Percentiles rank a stretch among this genome's conserved stretches.
These are phyloP conservation scores for Purshia tridentata DNA, from an alignment of 306 rosid genomes.

Conservation along the genomic window DNA sequence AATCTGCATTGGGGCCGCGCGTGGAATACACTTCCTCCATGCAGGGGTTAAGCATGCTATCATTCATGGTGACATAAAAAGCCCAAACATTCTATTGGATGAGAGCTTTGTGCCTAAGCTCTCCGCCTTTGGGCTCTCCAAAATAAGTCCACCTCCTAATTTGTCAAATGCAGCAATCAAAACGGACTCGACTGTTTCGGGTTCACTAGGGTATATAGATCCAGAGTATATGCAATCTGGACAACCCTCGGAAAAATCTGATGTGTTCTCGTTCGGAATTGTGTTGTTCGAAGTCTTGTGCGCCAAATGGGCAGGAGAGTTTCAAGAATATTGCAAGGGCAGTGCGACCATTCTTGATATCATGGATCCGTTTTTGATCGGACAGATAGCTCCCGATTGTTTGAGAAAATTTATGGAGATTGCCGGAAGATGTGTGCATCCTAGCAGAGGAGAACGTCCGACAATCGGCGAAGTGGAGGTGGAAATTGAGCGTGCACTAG, in stretches of 20 bases:
- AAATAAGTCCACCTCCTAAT: background rate
- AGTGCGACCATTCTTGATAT: too few relatives aligned
- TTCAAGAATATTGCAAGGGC: too few relatives aligned
- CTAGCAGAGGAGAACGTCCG: conserved; percentile 9
- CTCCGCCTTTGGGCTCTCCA: conserved; percentile 6
- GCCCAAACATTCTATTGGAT: conserved; percentile 5
- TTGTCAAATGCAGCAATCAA: background rate
- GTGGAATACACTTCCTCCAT: conserved; percentile 9
- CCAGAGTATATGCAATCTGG: background rate
- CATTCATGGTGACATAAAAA: conserved; percentile 13
- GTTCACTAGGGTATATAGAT: conserved; percentile 11
- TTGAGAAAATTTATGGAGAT: conserved; percentile 25
- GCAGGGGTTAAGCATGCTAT: background rate
- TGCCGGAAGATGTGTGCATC: conserved; percentile 13
- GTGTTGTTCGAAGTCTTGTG: conserved; percentile 6
- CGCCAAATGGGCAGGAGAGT: too few relatives aligned
- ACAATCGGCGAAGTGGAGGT: conserved; percentile 37
- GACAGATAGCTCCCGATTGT: conserved; percentile 9
- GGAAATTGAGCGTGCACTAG: conserved; percentile 31
- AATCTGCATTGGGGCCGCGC: conserved; percentile 8
- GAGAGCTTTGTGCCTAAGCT: conserved; percentile 5
- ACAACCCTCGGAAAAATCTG: background rate
- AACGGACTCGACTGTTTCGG: background rate
- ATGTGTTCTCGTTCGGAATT: conserved; percentile 7
- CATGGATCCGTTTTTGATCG: too few relatives aligned